Conservation (phyloP, 352 stramenopile genomes). For the Phytophthora pluvialis region DNA sequence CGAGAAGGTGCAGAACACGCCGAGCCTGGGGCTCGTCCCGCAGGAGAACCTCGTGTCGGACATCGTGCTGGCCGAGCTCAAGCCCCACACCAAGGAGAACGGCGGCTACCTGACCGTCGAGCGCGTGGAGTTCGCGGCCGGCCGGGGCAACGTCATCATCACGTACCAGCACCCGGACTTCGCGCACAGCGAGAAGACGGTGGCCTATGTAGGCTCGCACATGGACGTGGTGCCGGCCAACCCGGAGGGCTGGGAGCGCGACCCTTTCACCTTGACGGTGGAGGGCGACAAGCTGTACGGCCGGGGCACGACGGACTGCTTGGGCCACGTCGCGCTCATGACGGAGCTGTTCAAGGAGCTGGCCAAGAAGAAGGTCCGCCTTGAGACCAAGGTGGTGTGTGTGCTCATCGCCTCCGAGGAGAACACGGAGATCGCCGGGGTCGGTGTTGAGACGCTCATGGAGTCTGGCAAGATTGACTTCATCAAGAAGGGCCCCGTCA, state of each 20-base stretch:
- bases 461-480: constrained; percentile 91
- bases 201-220: constrained; percentile 90
- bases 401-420: constrained; percentile 93
- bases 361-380: constrained; percentile 71
- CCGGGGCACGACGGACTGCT: constrained; percentile 92
- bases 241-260: constrained; percentile 86
- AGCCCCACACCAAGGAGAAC: constrained; percentile 56
- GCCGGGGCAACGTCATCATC: constrained; percentile 92
- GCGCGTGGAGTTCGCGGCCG: constrained; percentile 83
- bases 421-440: constrained; percentile 77
- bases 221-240: constrained; percentile 95
- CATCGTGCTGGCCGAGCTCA: constrained; percentile 85
- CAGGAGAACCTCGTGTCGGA: constrained; percentile 84
- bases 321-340: constrained; percentile 93
- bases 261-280: constrained; percentile 89
- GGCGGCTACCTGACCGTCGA: constrained; percentile 71
- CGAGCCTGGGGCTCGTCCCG: constrained; percentile 53
- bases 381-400: constrained; percentile 81
- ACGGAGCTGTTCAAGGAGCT: constrained; percentile 82
- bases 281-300: constrained; percentile 94
- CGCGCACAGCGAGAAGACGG: constrained; percentile 54
- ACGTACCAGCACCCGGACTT: constrained; percentile 75
- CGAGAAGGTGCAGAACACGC: constrained; percentile 59
- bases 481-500: constrained; percentile 92
- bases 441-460: constrained; percentile 91